Evolutionary conservation across 176 grass and related monocot species (phyloP).

Genomic region (Sorghum bicolor): Sorghum_bicolor_NCBIv3 NC_012870.2:7826001-7826500

Average conservation of each 20-base stretch:
- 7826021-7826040: constrained; percentile 35
- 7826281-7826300: background rate
- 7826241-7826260: constrained; percentile 25
- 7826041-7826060: constrained; percentile 47
- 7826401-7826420: background rate
- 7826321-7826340: constrained; percentile 85
- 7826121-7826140: constrained; percentile 42
- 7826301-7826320: constrained; percentile 82
- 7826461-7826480: background rate
- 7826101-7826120: constrained; percentile 27
- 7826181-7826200: constrained; percentile 44
- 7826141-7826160: constrained; percentile 42
- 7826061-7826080: constrained; percentile 79
- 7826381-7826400: background rate
- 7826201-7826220: constrained; percentile 30
- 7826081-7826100: constrained; percentile 56
- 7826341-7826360: constrained; percentile 33
- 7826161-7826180: constrained; percentile 51
- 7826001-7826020: background rate
- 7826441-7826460: constrained; percentile 11
- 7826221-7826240: constrained; percentile 63
- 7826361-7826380: background rate
- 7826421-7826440: constrained; percentile 54
- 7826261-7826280: constrained; percentile 25
- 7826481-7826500: constrained; percentile 11